Percentiles rank a stretch among this genome's conserved stretches.
Conservation (phyloP, 257 asterid species). For the Cruciata laevipes region DNA sequence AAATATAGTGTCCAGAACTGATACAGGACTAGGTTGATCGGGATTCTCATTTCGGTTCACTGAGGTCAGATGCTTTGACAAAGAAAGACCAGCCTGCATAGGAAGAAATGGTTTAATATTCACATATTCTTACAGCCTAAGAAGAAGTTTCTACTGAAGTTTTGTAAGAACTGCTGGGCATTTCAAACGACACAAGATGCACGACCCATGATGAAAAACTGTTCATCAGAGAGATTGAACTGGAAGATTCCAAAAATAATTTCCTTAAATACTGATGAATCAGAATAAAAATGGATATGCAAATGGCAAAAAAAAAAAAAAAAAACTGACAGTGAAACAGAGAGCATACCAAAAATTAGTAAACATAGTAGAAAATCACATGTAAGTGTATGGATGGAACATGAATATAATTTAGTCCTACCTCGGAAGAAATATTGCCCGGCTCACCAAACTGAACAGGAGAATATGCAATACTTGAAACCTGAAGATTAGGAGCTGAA, state of each 20-base stretch:
- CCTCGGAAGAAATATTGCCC: conserved; percentile 43
- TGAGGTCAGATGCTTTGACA: conserved; percentile 27
- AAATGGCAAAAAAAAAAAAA: neutral
- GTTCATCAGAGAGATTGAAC: neutral
- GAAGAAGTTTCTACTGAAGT: neutral
- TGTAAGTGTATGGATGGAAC: neutral
- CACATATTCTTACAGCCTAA: neutral
- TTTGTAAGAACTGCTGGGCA: neutral
- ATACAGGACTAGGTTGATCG: conserved; percentile 92
- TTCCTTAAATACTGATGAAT: too few species aligned
- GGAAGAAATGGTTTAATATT: conserved; percentile 1
- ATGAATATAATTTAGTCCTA: conserved; percentile 20
- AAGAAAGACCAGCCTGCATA: conserved; percentile 40
- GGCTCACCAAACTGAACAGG: conserved; percentile 25
- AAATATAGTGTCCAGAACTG: conserved; percentile 68
- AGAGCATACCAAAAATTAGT: neutral
- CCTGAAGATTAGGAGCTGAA: conserved; percentile 28
- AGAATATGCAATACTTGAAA: conserved; percentile 28
- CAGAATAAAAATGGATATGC: neutral
- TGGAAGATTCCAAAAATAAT: too few species aligned
- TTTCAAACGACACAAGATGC: conserved; percentile 1
- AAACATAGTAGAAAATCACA: neutral
- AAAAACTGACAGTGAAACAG: neutral
- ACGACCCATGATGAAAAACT: neutral
- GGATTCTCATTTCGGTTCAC: conserved; percentile 54